A percentile compares a stretch with the other conserved stretches of the same genome.
Evolutionary conservation across 768 basidiomycete species (phyloP).

Genomic region (Suillus variegatus): DNA sequence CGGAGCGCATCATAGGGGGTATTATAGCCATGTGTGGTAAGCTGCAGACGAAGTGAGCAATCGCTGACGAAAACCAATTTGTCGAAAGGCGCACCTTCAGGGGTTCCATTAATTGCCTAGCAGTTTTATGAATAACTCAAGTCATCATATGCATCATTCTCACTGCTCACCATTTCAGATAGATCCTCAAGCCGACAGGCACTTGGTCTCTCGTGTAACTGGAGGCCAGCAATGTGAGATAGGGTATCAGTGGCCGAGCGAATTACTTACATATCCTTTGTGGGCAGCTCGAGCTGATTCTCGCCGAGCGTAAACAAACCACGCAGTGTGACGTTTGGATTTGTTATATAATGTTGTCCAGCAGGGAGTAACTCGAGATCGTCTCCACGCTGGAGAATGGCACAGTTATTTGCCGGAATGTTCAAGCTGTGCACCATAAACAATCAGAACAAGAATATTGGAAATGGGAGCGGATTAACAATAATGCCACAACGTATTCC

Average conservation of each 20-base stretch:
- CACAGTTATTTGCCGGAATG: conserved; percentile 86
- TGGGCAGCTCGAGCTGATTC: conserved; percentile 85
- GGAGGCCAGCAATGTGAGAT: conserved; percentile 63
- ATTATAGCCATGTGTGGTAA: conserved; percentile 82
- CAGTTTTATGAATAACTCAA: neutral
- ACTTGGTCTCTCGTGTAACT: conserved; percentile 88
- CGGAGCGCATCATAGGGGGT: conserved; percentile 78
- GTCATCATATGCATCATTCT: neutral
- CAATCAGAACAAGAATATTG: conserved; percentile 6
- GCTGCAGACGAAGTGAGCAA: conserved; percentile 47
- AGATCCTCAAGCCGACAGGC: conserved; percentile 80
- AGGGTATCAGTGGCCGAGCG: conserved; percentile 75
- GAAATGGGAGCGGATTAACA: conserved; percentile 40
- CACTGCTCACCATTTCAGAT: conserved; percentile 68
- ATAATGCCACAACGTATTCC: conserved; percentile 78
- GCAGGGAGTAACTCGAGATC: conserved; percentile 77
- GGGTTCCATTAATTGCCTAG: conserved; percentile 52
- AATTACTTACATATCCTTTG: conserved; percentile 73
- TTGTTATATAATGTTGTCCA: conserved; percentile 83
- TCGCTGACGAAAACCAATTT: conserved; percentile 28
- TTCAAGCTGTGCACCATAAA: conserved; percentile 54
- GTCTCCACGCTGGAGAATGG: conserved; percentile 79
- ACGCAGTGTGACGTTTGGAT: conserved; percentile 79
- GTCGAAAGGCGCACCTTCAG: conserved; percentile 37
- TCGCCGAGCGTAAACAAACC: conserved; percentile 81